Conservation (phyloP, 768 basidiomycete genomes). For the Galerina sulciceps region DNA sequence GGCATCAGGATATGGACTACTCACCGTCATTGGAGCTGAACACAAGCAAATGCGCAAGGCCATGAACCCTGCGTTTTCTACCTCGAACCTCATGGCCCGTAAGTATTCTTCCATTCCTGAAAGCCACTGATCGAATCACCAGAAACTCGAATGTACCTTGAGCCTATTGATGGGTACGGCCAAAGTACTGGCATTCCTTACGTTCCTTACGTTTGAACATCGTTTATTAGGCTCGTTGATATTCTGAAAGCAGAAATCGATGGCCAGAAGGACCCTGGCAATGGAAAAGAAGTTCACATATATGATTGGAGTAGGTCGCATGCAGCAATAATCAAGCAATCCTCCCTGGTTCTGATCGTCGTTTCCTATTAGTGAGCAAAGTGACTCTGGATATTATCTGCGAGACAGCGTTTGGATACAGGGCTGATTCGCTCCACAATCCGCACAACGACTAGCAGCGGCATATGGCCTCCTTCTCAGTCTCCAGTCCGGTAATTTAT, state of each 20-base stretch:
- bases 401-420: conserved; percentile 53
- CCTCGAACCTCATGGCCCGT: conserved; percentile 45
- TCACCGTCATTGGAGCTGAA: conserved; percentile 52
- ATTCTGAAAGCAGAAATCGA: conserved; percentile 37
- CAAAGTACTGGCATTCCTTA: background rate
- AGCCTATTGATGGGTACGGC: conserved; percentile 45
- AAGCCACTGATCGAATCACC: background rate
- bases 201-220: background rate
- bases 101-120: conserved; percentile 4
- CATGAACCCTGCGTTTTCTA: conserved; percentile 58
- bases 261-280: conserved; percentile 34
- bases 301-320: conserved; percentile 51
- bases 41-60: conserved; percentile 54
- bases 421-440: conserved; percentile 46
- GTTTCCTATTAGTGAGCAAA: conserved; percentile 43
- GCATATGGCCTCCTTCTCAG: conserved; percentile 48
- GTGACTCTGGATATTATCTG: conserved; percentile 59
- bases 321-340: background rate
- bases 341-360: background rate
- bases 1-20: conserved; percentile 47
- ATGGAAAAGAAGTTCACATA: conserved; percentile 33
- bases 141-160: conserved; percentile 57
- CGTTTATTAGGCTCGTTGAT: conserved; percentile 30
- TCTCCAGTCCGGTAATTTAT: conserved; percentile 42
- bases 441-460: conserved; percentile 48